Base-by-base conservation (phyloP, 2,329 filamentous ascomycete species). In the Cercospora zeae-maydis region DNA sequence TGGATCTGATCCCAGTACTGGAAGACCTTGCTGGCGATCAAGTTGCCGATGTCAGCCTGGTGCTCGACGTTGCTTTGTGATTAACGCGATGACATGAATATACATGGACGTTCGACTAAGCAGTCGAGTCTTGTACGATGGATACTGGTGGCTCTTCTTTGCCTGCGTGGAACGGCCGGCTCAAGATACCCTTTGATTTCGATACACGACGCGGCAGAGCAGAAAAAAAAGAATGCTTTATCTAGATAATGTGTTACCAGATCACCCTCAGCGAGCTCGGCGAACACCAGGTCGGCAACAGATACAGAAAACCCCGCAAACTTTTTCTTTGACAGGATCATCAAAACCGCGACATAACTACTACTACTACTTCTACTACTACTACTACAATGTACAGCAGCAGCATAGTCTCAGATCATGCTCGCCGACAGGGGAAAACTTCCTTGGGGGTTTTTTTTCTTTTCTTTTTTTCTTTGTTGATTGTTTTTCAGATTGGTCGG, bases 1-100 rank as follows among this genome's bases (percentile, higher is more conserved):
- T 99, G 73, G 95, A 99, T 77, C 83, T 99, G 72, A 98, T 99
- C 77, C 95, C 95, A 58, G 95, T 99, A 72, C 91, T 99, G 69
- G 95, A 99, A 83, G 95, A 99, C 78, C 84, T 99, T 75, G 93
- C 95, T 66, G 89, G 90, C 70, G 79, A 88, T 64, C 90, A 93
- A 76, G 95, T 99, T 66, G 86, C 89, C 79, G 95, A 99, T 79
- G 95, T 99, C 77, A 98, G 93, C 82, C 83, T 99, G 74, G 95
- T 99, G 72, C 88, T 99, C 73, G 95, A 99, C 81, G 93, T 98
- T 73, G 80, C 85, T 64, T 79, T 89, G 76, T 89, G 81, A 67
- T 62, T 11, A 7, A 19, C 13, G 11, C 21, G 39, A 63, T 24
- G 45, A 53, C 49, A 61, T 33, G 30, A 36, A 63, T 21, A 57